phyloP scores from a whole-genome alignment of 78 protist species.

The Guillardia theta region DNA sequence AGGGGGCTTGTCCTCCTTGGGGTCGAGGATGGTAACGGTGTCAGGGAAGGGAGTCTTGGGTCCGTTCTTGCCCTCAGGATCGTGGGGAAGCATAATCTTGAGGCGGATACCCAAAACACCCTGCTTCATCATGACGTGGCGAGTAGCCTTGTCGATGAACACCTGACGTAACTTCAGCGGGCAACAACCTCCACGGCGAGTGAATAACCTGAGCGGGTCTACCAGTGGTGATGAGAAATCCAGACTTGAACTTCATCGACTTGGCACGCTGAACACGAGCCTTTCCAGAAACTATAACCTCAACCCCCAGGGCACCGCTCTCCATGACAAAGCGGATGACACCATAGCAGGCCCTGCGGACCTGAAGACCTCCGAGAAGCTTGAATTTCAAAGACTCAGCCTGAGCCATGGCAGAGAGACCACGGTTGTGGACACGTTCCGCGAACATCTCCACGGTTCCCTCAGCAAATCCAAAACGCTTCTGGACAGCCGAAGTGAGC shows the following conservation, averaged over 20 bases:
- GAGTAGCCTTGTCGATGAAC: constrained; percentile 88
- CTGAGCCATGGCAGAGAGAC: constrained; percentile 98
- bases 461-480: constrained; percentile 95
- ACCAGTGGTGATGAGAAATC: constrained; percentile 98
- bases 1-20: constrained; percentile 41
- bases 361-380: constrained; percentile 94
- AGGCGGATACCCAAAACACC: constrained; percentile 95
- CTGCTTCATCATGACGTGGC: constrained; percentile 93
- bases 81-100: constrained; percentile 96
- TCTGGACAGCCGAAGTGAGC: constrained; percentile 94
- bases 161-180: background rate
- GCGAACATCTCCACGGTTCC: constrained; percentile 59
- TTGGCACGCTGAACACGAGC: constrained; percentile 98
- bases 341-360: constrained; percentile 96
- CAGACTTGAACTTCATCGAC: constrained; percentile 98
- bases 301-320: constrained; percentile 97
- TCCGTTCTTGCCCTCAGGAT: constrained; percentile 89
- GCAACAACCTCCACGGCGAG: background rate
- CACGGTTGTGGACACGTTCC: constrained; percentile 90
- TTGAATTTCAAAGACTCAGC: constrained; percentile 97
- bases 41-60: constrained; percentile 86
- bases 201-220: constrained; percentile 62
- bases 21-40: constrained; percentile 25
- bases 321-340: constrained; percentile 97
- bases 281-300: constrained; percentile 98